Evolutionary conservation across 2,329 filamentous ascomycete species (phyloP), one percentile per base, ranked within the genome.

Genomic region (Nigrospora osmanthi): DNA sequence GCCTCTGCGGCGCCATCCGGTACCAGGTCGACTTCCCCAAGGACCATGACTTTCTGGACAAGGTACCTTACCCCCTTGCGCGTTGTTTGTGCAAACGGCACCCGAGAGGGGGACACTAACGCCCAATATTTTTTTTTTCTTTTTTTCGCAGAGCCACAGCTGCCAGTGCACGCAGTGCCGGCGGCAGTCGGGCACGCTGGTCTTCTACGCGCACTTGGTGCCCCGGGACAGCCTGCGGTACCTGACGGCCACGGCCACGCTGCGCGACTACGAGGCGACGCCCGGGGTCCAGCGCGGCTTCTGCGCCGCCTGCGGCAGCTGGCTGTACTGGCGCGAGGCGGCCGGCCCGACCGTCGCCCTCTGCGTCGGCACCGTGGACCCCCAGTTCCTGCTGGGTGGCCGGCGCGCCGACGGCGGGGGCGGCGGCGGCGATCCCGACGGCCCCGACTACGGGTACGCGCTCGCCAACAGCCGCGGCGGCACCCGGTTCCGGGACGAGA

Each of bases 141-240:
- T n/a, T n/a, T n/a, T n/a, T n/a, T n/a, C n/a, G n/a, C 40, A 73
- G 70, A 63, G 64, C 48, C 56, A 59, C 38, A 74, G 69, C 7
- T 80, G 75, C 55, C 73, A 78, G 52, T 79, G 75, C 61, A 72
- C 70, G 7, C 74, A 77, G 55, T 78, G 74, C 58, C 73, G 75
- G 54, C 72, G 72, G 46, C 66, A 70, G 47, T 71, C 71, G 9
- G 74, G 73, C 42, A 56, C 67, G 4, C 64, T 78, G 43, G 58
- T 75, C 52, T 63, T 68, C 49, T 58, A 63, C 45, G 58, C 64
- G 40, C 67, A 76, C 52, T 54, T 45, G 6, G 52, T 74, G 1
- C 64, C 64, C 5, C 43, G 56, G 49, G 48, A 45, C 3, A 56
- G 62, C 36, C 55, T 76, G 17, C 52, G 47, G 3, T 73, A 62